phyloP scores from a whole-genome alignment of 1,284 basidiomycete genomes.

The Gyrodon tennesseensis region DNA sequence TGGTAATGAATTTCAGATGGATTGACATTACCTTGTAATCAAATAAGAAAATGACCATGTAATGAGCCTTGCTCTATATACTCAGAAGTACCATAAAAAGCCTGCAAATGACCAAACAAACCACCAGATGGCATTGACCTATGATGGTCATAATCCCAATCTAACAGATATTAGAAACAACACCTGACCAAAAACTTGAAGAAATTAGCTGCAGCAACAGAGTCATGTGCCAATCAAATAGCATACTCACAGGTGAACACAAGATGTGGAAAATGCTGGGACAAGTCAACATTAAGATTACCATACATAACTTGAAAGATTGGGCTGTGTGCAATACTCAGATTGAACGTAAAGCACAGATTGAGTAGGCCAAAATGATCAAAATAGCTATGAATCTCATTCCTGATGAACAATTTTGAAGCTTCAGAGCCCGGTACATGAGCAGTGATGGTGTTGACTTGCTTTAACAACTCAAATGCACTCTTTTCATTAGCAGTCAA shows the following conservation, averaged over 20 bases:
- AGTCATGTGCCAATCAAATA: slow-evolving; percentile 10
- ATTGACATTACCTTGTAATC: slow-evolving; percentile 15
- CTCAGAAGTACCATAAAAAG: slow-evolving; percentile 26
- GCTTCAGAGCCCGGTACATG: too few species aligned
- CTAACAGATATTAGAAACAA: slow-evolving; percentile 12
- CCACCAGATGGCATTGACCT: background rate
- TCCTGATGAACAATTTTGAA: too few species aligned
- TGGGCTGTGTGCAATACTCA: slow-evolving; percentile 18
- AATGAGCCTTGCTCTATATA: slow-evolving; percentile 25
- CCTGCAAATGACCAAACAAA: slow-evolving; percentile 11
- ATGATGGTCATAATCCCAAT: slow-evolving; percentile 14
- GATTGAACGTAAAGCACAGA: slow-evolving; percentile 28
- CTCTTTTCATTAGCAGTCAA: too few species aligned
- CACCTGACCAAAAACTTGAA: slow-evolving; percentile 8
- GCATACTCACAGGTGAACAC: slow-evolving; percentile 8
- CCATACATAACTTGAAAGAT: slow-evolving; percentile 29
- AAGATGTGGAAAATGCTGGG: slow-evolving; percentile 5
- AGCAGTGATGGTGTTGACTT: too few species aligned
- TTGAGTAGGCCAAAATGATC: slow-evolving; percentile 17
- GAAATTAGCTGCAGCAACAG: slow-evolving; percentile 10
- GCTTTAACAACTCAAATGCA: too few species aligned
- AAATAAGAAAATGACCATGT: slow-evolving; percentile 28
- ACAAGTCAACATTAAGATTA: slow-evolving; percentile 11
- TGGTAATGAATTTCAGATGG: slow-evolving; percentile 11
- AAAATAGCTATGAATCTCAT: too few species aligned